Percentiles rank a stretch among this genome's conserved stretches.
Evolutionary conservation across 805 yeast species (phyloP).

Genomic region (Saccharomycopsis sp.): DNA sequence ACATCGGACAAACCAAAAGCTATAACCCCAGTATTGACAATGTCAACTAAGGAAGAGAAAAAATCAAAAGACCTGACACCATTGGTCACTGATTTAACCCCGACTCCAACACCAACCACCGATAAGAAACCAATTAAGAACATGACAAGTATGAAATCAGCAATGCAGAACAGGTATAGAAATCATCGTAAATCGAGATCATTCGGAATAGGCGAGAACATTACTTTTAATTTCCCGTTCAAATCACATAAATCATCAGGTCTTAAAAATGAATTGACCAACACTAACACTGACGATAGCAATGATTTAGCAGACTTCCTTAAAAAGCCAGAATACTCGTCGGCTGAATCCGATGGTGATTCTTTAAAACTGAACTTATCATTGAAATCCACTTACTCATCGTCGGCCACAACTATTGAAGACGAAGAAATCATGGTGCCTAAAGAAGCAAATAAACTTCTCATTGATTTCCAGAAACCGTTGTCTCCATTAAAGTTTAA

Average conservation of each 20-base stretch:
- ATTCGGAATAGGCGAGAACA: slow-evolving; percentile 18
- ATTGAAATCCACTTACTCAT: slow-evolving; percentile 2
- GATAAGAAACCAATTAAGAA: not conserved
- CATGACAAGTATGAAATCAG: slow-evolving; percentile 11
- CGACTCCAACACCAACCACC: too few relatives aligned
- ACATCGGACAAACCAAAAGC: not conserved
- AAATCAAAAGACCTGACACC: too few relatives aligned
- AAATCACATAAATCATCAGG: not conserved
- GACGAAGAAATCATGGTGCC: slow-evolving; percentile 1
- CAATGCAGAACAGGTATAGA: slow-evolving; percentile 10
- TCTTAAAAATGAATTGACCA: not conserved
- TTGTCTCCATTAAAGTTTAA: slow-evolving; percentile 11
- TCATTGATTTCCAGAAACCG: slow-evolving; percentile 13
- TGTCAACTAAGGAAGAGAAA: not conserved
- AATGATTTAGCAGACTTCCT: too few relatives aligned
- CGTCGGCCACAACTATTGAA: not conserved
- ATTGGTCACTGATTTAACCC: not conserved
- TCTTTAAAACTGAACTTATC: not conserved
- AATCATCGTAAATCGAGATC: slow-evolving; percentile 18
- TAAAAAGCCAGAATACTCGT: too few relatives aligned
- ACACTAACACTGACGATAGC: not conserved
- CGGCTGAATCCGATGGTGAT: slow-evolving; percentile 1
- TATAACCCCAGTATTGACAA: not conserved
- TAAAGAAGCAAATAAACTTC: slow-evolving; percentile 1
- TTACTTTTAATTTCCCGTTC: slow-evolving; percentile 9